Percentiles rank a stretch among this genome's conserved stretches.
These are phyloP conservation scores for Hypoxylon crocopeplum DNA, from an alignment of 495 filamentous ascomycete species.

Conservation along the genomic window DNA sequence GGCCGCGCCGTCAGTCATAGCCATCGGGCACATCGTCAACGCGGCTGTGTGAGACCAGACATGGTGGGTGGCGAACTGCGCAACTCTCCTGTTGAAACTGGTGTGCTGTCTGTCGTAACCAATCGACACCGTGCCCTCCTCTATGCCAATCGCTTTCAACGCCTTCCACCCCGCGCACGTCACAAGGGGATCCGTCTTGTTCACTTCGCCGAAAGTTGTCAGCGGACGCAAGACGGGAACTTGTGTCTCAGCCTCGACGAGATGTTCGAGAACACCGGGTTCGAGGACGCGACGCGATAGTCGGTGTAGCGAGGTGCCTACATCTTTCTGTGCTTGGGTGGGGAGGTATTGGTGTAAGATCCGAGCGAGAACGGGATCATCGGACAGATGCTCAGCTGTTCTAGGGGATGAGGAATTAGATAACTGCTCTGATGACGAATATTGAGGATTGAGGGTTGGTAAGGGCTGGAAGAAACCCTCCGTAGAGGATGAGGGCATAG, in stretches of 20 bases:
- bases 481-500: neutral
- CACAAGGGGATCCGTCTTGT: neutral
- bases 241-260: neutral
- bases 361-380: constrained; percentile 5
- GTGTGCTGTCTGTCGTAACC: neutral
- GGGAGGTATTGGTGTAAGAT: neutral
- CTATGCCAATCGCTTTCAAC: neutral
- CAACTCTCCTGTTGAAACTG: neutral
- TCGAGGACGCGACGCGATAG: neutral
- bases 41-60: neutral
- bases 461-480: constrained; percentile 7
- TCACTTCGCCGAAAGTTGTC: constrained; percentile 2
- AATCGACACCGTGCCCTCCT: neutral
- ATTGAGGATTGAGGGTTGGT: neutral
- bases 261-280: neutral
- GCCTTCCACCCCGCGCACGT: constrained; percentile 3
- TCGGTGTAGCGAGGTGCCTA: neutral
- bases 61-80: neutral
- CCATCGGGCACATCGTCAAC: constrained; percentile 67
- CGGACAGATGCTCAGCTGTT: neutral
- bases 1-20: constrained; percentile 73
- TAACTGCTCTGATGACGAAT: neutral
- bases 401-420: too few relatives aligned
- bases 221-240: neutral
- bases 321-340: neutral